These are phyloP conservation scores for Teunomyces tritomae DNA, from an alignment of 805 yeast species.

Conservation along the genomic window DNA sequence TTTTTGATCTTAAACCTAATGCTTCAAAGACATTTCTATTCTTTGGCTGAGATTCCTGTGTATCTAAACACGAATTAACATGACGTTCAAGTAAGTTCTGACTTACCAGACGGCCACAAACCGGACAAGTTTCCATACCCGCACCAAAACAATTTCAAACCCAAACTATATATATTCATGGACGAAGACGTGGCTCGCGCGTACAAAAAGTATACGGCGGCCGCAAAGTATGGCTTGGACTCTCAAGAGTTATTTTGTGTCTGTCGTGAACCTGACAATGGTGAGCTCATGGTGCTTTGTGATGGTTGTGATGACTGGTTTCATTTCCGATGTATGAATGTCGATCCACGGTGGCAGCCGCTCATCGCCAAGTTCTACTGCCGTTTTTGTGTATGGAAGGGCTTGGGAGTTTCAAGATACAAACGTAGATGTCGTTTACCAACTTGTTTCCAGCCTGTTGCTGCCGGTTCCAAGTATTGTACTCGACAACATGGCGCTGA, in stretches of 20 bases:
- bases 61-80: slow-evolving; percentile 40
- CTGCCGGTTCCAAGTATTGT: slow-evolving; percentile 67
- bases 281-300: slow-evolving; percentile 87
- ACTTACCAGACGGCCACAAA: slow-evolving; percentile 28
- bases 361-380: slow-evolving; percentile 69
- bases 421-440: slow-evolving; percentile 69
- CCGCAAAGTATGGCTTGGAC: slow-evolving; percentile 44
- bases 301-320: slow-evolving; percentile 96
- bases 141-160: no score
- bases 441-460: slow-evolving; percentile 56
- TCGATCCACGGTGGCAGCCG: slow-evolving; percentile 48
- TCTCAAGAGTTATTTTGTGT: slow-evolving; percentile 71
- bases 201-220: slow-evolving; percentile 31
- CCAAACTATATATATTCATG: not conserved
- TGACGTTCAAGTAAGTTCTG: slow-evolving; percentile 32
- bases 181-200: slow-evolving; percentile 34
- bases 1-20: slow-evolving; percentile 6
- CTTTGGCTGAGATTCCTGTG: slow-evolving; percentile 13
- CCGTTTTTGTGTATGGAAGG: slow-evolving; percentile 63
- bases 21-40: not conserved
- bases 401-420: slow-evolving; percentile 58
- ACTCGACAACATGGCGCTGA: slow-evolving; percentile 62
- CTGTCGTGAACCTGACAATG: slow-evolving; percentile 76
- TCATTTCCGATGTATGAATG: slow-evolving; percentile 74
- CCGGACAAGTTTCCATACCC: slow-evolving; percentile 28